These are phyloP conservation scores for Halocafeteria seosinensis DNA, from an alignment of 108 stramenopile species.

Conservation along the genomic window DNA sequence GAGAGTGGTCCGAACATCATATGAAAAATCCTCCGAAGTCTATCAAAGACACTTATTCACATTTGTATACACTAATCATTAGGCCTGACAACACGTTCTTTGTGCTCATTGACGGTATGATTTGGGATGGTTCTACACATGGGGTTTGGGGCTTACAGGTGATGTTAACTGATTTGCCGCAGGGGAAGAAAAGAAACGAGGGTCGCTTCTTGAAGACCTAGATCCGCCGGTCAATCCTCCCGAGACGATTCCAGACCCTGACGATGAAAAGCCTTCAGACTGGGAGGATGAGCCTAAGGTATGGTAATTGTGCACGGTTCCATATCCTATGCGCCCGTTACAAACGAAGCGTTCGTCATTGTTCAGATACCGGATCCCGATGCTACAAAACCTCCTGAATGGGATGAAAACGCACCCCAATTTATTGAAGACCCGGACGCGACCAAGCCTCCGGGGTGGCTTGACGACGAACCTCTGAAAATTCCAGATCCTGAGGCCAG, in stretches of 20 bases:
- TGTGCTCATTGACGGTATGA: conserved; percentile 84
- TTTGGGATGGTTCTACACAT: too few species aligned
- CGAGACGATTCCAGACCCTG: conserved; percentile 87
- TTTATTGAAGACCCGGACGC: conserved; percentile 84
- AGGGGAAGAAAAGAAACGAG: conserved; percentile 63
- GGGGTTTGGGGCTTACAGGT: too few species aligned
- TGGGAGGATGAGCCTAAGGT: conserved; percentile 87
- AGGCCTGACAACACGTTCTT: conserved; percentile 85
- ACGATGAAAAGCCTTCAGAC: conserved; percentile 71
- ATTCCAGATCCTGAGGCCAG: conserved; percentile 24
- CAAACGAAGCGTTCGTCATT: conserved; percentile 88
- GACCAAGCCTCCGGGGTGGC: conserved; percentile 60
- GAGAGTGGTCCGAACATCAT: conserved; percentile 56
- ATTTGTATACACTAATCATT: conserved; percentile 84
- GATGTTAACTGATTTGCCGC: too few species aligned
- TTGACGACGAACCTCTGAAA: conserved; percentile 24
- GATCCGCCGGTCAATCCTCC: conserved; percentile 54
- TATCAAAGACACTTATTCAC: conserved; percentile 58
- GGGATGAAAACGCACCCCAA: conserved; percentile 78
- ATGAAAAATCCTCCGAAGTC: conserved; percentile 56
- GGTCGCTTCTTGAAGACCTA: conserved; percentile 56
- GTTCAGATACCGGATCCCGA: conserved; percentile 56
- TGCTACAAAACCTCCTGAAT: conserved; percentile 69
- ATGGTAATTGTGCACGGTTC: conserved; percentile 96
- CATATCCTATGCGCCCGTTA: conserved; percentile 67